These are phyloP conservation scores for Calcarisporium arbuscula DNA, from an alignment of 2,329 filamentous ascomycete species.

Conservation along the genomic window DNA sequence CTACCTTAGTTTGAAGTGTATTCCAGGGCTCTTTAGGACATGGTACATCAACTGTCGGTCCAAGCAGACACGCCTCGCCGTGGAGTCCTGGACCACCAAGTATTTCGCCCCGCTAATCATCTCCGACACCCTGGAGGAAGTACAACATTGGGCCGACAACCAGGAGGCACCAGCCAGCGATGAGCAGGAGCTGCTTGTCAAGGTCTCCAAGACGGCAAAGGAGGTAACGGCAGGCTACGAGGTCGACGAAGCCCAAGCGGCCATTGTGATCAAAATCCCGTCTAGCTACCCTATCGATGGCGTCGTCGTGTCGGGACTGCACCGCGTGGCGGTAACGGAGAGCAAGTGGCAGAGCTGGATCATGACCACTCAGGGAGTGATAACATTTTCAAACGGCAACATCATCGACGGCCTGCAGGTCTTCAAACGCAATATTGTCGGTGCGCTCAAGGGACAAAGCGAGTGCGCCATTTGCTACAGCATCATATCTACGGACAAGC, in stretches of 20 bases:
- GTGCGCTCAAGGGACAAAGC: constrained; percentile 83
- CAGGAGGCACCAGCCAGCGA: constrained; percentile 43
- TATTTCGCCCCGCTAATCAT: constrained; percentile 71
- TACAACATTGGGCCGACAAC: constrained; percentile 57
- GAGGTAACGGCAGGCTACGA: constrained; percentile 82
- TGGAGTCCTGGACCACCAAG: constrained; percentile 81
- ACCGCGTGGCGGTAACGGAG: constrained; percentile 81
- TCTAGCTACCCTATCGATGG: constrained; percentile 75
- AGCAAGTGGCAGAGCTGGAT: constrained; percentile 92
- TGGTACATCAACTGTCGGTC: constrained; percentile 83
- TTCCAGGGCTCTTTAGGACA: constrained; percentile 69
- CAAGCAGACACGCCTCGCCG: constrained; percentile 70
- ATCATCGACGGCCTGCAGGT: constrained; percentile 81
- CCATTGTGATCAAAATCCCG: constrained; percentile 77
- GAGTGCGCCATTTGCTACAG: constrained; percentile 98
- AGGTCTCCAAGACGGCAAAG: constrained; percentile 61
- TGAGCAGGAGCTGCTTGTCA: constrained; percentile 57
- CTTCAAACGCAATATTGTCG: constrained; percentile 81
- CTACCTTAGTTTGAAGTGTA: constrained; percentile 71
- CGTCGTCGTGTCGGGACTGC: constrained; percentile 69
- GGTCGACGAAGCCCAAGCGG: constrained; percentile 79
- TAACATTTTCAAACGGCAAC: constrained; percentile 85
- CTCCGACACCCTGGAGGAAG: constrained; percentile 57
- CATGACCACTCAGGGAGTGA: constrained; percentile 80
- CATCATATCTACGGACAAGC: constrained; percentile 82